Evolutionary conservation across 495 filamentous ascomycete genomes (phyloP), one percentile per base, ranked within the genome.

Genomic region (Bryoglossum gracile): DNA sequence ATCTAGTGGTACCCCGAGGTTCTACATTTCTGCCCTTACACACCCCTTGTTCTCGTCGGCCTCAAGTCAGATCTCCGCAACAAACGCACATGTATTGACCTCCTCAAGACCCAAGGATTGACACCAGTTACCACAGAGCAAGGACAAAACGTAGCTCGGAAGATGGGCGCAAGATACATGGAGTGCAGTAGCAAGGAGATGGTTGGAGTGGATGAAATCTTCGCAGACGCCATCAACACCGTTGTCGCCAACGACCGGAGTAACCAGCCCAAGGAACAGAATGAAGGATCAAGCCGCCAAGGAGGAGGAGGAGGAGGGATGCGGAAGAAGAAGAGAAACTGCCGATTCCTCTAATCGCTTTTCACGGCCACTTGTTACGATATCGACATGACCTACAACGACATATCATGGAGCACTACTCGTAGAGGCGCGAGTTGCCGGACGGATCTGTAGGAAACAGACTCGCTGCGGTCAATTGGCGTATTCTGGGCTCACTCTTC

Each of bases 151-250:
- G 91, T 98, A 28, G 91, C 92, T 28, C 73, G 78, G 55, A 86
- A 87, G 63, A 98, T 98, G 92, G 83, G 84, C 41, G 92, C 92
- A 22, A 76, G 80, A 42, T 98, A 98, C 68, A 87, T 94, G 71
- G 92, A 98, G 70, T 98, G 92, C 77, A 94, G 88, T 59, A 90
- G 85, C 67, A 97, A 97, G 68, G 94, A 97, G 67, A 90, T 92
- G 86, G 78, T 69, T 28, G 92, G 92, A 42, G 90, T 98, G 23
- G 86, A 97, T 60, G 89, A 95, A 53, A 89, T 98, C 57, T 98
- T 98, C 64, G 80, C 89, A 56, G 69, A 77, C 34, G 92, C 92
- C 11, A 89, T 98, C 59, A 82, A 87, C 55, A 88, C 83, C 39
- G 89, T 89, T 11, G 85, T 97, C 19, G 77, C 78, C 39, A 82